phyloP scores from a whole-genome alignment of 352 stramenopile species.

The Plasmopara muralis region DNA sequence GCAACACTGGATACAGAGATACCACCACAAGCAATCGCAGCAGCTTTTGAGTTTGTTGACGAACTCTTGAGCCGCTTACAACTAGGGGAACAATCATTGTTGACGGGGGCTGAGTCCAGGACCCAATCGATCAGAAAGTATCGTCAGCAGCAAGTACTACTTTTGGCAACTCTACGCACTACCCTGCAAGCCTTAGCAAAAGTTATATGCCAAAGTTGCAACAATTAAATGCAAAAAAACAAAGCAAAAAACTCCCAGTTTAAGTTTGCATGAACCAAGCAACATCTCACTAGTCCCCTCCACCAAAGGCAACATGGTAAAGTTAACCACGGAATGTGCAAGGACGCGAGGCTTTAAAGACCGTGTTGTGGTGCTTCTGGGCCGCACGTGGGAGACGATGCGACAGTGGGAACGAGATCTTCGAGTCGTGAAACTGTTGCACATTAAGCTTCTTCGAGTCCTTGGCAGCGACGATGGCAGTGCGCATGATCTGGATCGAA shows the following conservation, averaged over 20 bases:
- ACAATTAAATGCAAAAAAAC: neutral
- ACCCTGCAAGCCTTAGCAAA: neutral
- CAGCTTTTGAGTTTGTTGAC: constrained; percentile 9
- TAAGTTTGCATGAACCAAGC: neutral
- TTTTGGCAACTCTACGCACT: constrained; percentile 5
- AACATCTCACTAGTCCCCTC: neutral
- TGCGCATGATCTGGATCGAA: constrained; percentile 99
- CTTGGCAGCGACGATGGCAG: constrained; percentile 91
- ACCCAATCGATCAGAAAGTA: constrained; percentile 18
- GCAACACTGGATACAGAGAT: neutral
- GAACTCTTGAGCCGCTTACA: constrained; percentile 7
- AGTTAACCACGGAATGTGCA: constrained; percentile 98
- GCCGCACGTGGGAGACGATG: constrained; percentile 92
- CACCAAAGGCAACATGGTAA: neutral
- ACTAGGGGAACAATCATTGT: neutral
- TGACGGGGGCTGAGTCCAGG: neutral
- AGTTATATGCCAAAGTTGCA: neutral
- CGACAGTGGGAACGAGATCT: constrained; percentile 98
- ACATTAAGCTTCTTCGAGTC: constrained; percentile 95
- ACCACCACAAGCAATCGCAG: constrained; percentile 6
- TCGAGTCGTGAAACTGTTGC: constrained; percentile 95
- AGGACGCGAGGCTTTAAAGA: constrained; percentile 95
- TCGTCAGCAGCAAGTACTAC: constrained; percentile 22
- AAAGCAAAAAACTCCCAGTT: constrained; percentile 1
- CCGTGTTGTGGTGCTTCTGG: constrained; percentile 93